Evolutionary conservation across 1,284 basidiomycete genomes (phyloP).

Genomic region (Athelia psychrophila): DNA sequence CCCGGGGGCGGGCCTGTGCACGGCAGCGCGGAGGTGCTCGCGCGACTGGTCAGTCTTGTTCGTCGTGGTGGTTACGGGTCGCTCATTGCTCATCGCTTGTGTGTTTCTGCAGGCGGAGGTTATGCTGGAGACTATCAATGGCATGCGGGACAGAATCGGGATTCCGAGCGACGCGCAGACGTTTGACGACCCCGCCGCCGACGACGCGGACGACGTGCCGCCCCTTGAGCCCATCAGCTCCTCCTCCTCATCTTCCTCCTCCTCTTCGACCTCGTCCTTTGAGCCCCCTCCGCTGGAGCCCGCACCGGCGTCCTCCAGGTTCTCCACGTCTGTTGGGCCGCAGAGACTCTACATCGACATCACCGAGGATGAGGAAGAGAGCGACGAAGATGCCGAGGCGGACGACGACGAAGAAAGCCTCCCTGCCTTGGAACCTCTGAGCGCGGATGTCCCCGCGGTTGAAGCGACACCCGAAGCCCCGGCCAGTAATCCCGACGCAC

Average conservation of each 20-base stretch:
- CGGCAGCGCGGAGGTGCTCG: too few relatives aligned
- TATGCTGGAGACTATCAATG: not conserved
- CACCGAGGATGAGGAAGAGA: conserved; percentile 26
- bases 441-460: too few relatives aligned
- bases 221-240: not conserved
- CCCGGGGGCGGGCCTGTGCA: too few relatives aligned
- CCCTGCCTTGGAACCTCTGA: not conserved
- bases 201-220: not conserved
- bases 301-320: conserved; percentile 16
- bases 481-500: too few relatives aligned
- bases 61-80: not conserved
- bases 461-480: too few relatives aligned
- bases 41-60: too few relatives aligned
- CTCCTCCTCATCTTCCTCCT: not conserved
- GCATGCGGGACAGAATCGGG: not conserved
- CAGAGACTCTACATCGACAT: conserved; percentile 25
- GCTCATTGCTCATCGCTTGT: not conserved
- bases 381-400: conserved; percentile 23
- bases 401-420: not conserved
- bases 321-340: conserved; percentile 22
- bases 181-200: not conserved
- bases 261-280: conserved; percentile 2
- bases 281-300: conserved; percentile 4
- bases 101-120: not conserved
- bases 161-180: not conserved